These are phyloP conservation scores for Hebeloma cylindrosporum DNA, from an alignment of 768 basidiomycete species.

Conservation along the genomic window DNA sequence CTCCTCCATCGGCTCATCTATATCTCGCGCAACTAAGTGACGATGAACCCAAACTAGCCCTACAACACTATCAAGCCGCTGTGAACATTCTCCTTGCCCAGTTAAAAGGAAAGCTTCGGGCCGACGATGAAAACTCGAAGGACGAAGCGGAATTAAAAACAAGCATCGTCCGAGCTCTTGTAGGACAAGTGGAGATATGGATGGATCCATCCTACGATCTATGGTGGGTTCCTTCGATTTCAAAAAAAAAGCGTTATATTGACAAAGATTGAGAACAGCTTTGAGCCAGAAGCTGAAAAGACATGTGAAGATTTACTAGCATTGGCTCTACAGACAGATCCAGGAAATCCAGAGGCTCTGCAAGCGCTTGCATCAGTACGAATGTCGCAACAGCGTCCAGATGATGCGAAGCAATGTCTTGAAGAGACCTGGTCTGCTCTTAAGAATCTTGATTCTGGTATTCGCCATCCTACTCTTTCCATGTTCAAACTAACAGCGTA, in stretches of 20 bases:
- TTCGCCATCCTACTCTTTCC: no score
- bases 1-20: slow-evolving; percentile 79
- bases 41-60: slow-evolving; percentile 69
- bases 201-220: slow-evolving; percentile 90
- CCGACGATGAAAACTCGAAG: slow-evolving; percentile 34
- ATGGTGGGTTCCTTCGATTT: slow-evolving; percentile 51
- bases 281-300: slow-evolving; percentile 77
- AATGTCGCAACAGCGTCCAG: slow-evolving; percentile 81
- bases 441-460: slow-evolving; percentile 67
- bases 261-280: slow-evolving; percentile 45
- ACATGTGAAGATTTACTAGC: slow-evolving; percentile 78
- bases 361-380: slow-evolving; percentile 83
- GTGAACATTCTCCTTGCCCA: slow-evolving; percentile 66
- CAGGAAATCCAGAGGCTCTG: slow-evolving; percentile 75
- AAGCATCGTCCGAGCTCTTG: slow-evolving; percentile 75
- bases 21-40: slow-evolving; percentile 88
- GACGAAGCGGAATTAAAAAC: slow-evolving; percentile 62
- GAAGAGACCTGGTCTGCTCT: slow-evolving; percentile 67
- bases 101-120: slow-evolving; percentile 74
- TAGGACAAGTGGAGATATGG: slow-evolving; percentile 94
- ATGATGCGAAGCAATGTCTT: slow-evolving; percentile 73
- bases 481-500: no score
- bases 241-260: not conserved
- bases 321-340: slow-evolving; percentile 71
- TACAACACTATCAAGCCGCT: slow-evolving; percentile 79